A percentile compares a stretch with the other conserved stretches of the same genome.
phyloP scores from a whole-genome alignment of 768 basidiomycete species.

The Pholiota microspora region DNA sequence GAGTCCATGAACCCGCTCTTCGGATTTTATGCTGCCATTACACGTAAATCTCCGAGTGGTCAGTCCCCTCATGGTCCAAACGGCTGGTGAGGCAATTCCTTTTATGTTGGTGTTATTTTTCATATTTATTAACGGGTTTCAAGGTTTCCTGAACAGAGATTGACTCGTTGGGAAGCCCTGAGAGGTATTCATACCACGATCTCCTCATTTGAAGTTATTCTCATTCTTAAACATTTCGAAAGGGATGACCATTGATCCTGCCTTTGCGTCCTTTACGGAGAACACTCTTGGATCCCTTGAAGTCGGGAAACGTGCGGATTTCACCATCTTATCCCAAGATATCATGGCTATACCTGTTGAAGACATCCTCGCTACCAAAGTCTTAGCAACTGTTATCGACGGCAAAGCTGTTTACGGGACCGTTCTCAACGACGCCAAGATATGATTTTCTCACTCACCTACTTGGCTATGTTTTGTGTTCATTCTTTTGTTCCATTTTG shows the following conservation, averaged over 20 bases:
- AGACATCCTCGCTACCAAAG: slow-evolving; percentile 65
- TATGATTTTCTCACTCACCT: slow-evolving; percentile 1
- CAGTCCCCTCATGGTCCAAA: slow-evolving; percentile 76
- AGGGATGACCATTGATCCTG: slow-evolving; percentile 88
- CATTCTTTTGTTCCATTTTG: slow-evolving; percentile 5
- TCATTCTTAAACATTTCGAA: slow-evolving; percentile 1
- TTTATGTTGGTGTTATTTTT: not conserved
- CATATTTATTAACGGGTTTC: not conserved
- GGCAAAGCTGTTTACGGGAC: slow-evolving; percentile 49
- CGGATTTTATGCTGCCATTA: slow-evolving; percentile 87
- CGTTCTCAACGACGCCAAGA: slow-evolving; percentile 18
- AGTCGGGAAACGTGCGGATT: slow-evolving; percentile 81
- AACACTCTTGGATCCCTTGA: slow-evolving; percentile 70
- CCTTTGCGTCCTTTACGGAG: slow-evolving; percentile 85
- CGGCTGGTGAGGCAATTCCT: slow-evolving; percentile 70
- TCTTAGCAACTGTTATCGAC: slow-evolving; percentile 77
- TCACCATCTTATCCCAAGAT: slow-evolving; percentile 79
- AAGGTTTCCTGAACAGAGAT: slow-evolving; percentile 82
- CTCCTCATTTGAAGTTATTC: not conserved
- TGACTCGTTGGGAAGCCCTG: slow-evolving; percentile 76
- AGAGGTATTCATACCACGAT: slow-evolving; percentile 41
- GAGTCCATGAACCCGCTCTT: slow-evolving; percentile 82
- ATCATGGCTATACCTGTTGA: slow-evolving; percentile 64
- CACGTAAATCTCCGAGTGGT: slow-evolving; percentile 67
- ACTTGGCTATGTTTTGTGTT: slow-evolving; percentile 2